Evolutionary conservation across 441 rosid species (phyloP).

Genomic region (Brassica hybrid): DNA sequence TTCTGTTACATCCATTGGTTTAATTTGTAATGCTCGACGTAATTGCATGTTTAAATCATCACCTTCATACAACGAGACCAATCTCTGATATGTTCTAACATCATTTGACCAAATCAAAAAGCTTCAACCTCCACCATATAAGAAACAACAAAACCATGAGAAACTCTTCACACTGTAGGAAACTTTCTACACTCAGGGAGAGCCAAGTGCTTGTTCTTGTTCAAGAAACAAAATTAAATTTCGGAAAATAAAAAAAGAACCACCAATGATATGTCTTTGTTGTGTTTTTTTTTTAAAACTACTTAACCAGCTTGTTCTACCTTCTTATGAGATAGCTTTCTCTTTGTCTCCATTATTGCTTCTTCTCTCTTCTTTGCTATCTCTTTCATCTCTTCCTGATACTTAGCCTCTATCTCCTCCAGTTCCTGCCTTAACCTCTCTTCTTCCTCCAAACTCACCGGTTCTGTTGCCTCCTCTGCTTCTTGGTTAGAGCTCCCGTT

Average conservation of each 20-base stretch:
- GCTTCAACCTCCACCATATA: background rate
- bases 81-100: background rate
- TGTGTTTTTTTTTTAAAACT: conserved; percentile 1
- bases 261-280: background rate
- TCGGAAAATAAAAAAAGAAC: background rate
- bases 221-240: conserved; percentile 1
- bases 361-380: conserved; percentile 54
- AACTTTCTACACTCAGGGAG: conserved; percentile 42
- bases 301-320: conserved; percentile 29
- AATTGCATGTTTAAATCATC: background rate
- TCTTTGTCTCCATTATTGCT: conserved; percentile 58
- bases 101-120: conserved; percentile 9
- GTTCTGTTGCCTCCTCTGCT: conserved; percentile 48
- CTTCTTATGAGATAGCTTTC: conserved; percentile 47
- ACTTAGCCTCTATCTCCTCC: conserved; percentile 54
- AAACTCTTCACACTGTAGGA: conserved; percentile 27
- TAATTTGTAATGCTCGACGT: background rate
- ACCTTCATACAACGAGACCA: background rate
- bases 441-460: conserved; percentile 42
- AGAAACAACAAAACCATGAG: conserved; percentile 1
- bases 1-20: background rate
- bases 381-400: conserved; percentile 52
- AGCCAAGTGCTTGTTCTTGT: conserved; percentile 20
- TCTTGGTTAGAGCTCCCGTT: conserved; percentile 36
- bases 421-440: conserved; percentile 51